Evolutionary conservation across 176 grass and related monocot species (phyloP), one percentile per base, ranked within the genome.

Genomic region (Poa pratensis): DNA sequence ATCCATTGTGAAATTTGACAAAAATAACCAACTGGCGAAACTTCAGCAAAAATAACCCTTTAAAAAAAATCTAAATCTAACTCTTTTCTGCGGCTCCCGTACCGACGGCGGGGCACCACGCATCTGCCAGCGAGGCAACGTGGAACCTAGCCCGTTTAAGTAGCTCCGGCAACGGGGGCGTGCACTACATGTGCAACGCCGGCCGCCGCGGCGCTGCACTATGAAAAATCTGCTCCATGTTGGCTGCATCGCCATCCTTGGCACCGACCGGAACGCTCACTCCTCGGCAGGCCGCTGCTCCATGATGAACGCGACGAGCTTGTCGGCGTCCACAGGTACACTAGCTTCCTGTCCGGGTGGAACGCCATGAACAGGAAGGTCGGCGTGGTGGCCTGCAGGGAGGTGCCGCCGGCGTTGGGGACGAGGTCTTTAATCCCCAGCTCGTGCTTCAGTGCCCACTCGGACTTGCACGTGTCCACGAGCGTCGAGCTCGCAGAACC

Each of bases 271-370:
- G 67, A 94, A 83, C 75, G n/a, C 35, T 80, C 93, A 95, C 24
- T 88, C 87, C 86, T 85, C 91, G n/a, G 90, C 13, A 12, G 28
- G 83, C 64, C 60, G 79, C 80, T 72, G 61, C 24, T 70, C 82
- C 42, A 90, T 24, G 85, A 94, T 80, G 87, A 87, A 98, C 34
- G 80, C 81, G 6, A 95, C 51, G 10, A 98, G 75, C 80, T 86
- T 95, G 63, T 85, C 10, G 77, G 89, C 59, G 86, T 61, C 89
- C 91, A 93, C 59, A 98, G 65, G 90, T 98, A 95, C 39, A 94
- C 86, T 55, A 98, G 30, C 61, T 95, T 91, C 74, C 87, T 86
- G 50, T 95, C 93, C n/a, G 93, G 96, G 78, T 98, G 91, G 66
- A 98, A 91, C 73, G 89, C 91, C 89, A 97, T 67, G 32, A 97